Evolutionary conservation across 768 basidiomycete genomes (phyloP).

Genomic region (Termitomyces sp.): DNA sequence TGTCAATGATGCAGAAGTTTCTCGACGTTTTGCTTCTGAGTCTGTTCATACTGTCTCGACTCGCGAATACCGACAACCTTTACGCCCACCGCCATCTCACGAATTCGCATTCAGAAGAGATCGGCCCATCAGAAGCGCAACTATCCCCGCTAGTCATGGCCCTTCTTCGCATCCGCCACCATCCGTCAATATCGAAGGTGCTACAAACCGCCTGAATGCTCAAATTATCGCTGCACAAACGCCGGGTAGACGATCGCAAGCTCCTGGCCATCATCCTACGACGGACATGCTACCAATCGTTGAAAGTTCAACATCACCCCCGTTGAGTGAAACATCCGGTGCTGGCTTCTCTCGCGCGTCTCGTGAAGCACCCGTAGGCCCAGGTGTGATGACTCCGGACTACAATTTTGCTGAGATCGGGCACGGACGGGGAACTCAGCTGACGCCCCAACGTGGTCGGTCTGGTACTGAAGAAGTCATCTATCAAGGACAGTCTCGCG

Average conservation of each 20-base stretch:
- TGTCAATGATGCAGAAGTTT: constrained; percentile 25
- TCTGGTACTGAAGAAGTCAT: constrained; percentile 3
- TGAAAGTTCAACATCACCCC: constrained; percentile 54
- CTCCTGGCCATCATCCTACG: constrained; percentile 21
- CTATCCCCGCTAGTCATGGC: constrained; percentile 14
- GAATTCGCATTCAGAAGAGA: constrained; percentile 30
- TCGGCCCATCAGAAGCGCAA: constrained; percentile 21
- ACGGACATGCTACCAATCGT: constrained; percentile 54
- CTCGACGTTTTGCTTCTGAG: constrained; percentile 22
- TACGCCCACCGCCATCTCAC: constrained; percentile 23
- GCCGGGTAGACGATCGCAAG: constrained; percentile 29
- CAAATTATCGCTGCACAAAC: constrained; percentile 27
- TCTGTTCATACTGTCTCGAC: constrained; percentile 16
- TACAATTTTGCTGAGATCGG: constrained; percentile 73
- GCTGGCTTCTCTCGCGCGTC: constrained; percentile 57
- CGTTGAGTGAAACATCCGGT: constrained; percentile 58
- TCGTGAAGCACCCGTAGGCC: constrained; percentile 33
- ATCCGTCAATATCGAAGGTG: constrained; percentile 26
- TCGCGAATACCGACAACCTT: constrained; percentile 16
- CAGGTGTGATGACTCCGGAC: constrained; percentile 65
- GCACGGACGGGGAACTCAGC: constrained; percentile 50
- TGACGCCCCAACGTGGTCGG: constrained; percentile 5
- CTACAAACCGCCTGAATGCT: constrained; percentile 29
- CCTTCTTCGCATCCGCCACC: constrained; percentile 17
- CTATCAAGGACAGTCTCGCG: constrained; percentile 4